A percentile compares a stretch with the other conserved stretches of the same genome.
Conservation (phyloP, 2,329 filamentous ascomycete genomes). For the Fusarium domesticum region DNA sequence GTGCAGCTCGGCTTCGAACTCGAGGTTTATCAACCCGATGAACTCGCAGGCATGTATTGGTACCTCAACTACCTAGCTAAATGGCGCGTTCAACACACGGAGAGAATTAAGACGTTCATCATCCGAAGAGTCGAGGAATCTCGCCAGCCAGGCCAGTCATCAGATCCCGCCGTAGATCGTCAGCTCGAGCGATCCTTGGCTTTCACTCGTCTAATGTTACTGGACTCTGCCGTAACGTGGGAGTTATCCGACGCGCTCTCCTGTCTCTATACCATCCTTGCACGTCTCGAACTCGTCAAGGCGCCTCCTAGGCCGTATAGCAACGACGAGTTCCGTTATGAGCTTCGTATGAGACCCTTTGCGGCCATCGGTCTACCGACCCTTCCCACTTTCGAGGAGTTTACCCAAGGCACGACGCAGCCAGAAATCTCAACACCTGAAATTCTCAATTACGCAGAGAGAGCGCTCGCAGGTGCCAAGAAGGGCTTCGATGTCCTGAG, state of each 20-base stretch:
- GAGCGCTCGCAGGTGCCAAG: slow-evolving; percentile 46
- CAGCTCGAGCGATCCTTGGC: slow-evolving; percentile 49
- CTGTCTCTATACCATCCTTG: slow-evolving; percentile 64
- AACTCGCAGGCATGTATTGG: slow-evolving; percentile 87
- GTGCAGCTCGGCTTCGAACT: slow-evolving; percentile 93
- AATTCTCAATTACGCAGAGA: slow-evolving; percentile 46
- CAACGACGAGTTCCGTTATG: slow-evolving; percentile 66
- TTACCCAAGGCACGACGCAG: slow-evolving; percentile 44
- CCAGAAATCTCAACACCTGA: slow-evolving; percentile 37
- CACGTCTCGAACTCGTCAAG: slow-evolving; percentile 55
- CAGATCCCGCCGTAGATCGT: slow-evolving; percentile 34
- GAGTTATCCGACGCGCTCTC: slow-evolving; percentile 54
- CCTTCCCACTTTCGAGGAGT: slow-evolving; percentile 63
- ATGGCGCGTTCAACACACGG: slow-evolving; percentile 65
- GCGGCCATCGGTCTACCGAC: slow-evolving; percentile 64
- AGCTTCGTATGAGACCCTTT: slow-evolving; percentile 85
- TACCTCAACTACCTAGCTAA: slow-evolving; percentile 74
- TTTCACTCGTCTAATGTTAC: slow-evolving; percentile 57
- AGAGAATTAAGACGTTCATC: slow-evolving; percentile 69
- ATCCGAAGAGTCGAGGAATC: slow-evolving; percentile 38
- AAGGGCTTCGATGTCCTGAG: slow-evolving; percentile 56
- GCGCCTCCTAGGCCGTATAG: slow-evolving; percentile 60
- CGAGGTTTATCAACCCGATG: slow-evolving; percentile 81
- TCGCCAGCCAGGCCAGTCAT: slow-evolving; percentile 9
- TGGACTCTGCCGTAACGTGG: slow-evolving; percentile 63